Evolutionary conservation across 352 stramenopile species (phyloP).

Genomic region (Phytophthora tubulina): DNA sequence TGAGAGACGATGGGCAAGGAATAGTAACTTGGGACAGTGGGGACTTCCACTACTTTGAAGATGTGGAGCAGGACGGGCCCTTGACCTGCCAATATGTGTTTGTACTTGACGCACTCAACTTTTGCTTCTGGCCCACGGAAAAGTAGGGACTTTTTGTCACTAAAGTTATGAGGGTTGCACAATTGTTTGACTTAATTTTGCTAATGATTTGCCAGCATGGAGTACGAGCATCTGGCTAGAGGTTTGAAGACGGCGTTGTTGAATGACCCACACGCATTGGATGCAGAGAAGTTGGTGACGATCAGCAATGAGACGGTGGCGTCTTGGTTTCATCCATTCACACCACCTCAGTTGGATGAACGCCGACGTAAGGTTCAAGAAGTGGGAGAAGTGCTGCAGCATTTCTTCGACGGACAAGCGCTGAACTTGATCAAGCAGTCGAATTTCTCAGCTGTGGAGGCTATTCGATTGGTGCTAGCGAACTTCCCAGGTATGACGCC

Average conservation of each 20-base stretch:
- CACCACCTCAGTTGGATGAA: conserved; percentile 69
- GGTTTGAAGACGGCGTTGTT: conserved; percentile 79
- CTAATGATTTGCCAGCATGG: conserved; percentile 54
- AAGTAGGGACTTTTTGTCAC: conserved; percentile 41
- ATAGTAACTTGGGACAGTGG: conserved; percentile 79
- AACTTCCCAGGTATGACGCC: conserved; percentile 65
- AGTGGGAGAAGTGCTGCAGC: conserved; percentile 58
- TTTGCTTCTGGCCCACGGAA: conserved; percentile 91
- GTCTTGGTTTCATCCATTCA: conserved; percentile 76
- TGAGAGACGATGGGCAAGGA: conserved; percentile 50
- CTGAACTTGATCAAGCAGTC: conserved; percentile 65
- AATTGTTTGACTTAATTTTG: no score
- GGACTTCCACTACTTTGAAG: conserved; percentile 87
- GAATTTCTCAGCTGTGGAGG: conserved; percentile 64
- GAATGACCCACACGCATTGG: conserved; percentile 62
- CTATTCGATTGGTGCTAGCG: conserved; percentile 71
- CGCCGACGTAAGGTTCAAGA: conserved; percentile 68
- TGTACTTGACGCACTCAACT: conserved; percentile 91
- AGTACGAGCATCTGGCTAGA: conserved; percentile 89
- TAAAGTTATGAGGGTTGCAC: not conserved
- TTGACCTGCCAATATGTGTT: conserved; percentile 91
- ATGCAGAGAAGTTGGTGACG: conserved; percentile 53
- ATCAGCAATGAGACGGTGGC: conserved; percentile 57
- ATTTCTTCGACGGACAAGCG: conserved; percentile 58
- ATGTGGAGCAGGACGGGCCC: conserved; percentile 69